Evolutionary conservation across 2,329 filamentous ascomycete genomes (phyloP), one percentile per base, ranked within the genome.

Genomic region (Trichoderma atroviride): DNA sequence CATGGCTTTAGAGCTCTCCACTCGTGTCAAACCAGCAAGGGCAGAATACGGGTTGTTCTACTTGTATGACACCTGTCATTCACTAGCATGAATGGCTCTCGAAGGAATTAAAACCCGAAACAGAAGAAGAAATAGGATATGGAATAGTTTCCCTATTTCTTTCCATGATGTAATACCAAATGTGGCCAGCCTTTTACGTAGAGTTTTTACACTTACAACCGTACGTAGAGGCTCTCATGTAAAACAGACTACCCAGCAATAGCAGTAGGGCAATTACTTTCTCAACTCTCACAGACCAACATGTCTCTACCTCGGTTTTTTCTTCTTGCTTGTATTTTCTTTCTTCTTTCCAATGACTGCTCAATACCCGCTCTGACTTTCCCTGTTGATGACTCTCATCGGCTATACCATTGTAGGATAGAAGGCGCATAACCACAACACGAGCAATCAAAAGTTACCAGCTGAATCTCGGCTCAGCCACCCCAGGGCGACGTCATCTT

Each of bases 391-490:
- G 19, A 7, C 40, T 43, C 40, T 19, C 40, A 43, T 9, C 19
- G 19, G 22, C 47, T 24, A 50, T 50, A 50, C 47, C 22, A 50
- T 13, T 40, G 16, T 0, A 22, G 22, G 10, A 24, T 24, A 31
- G 31, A 57, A 57, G 52, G 37, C 62, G 33, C 55, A 57, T 29
- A 57, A n/a, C 2, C n/a, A 19, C 19, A 57, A 33, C 29, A n/a
- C 29, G 55, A 57, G 29, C 29, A 57, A 57, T 53, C 35, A 31
- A 16, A 47, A 65, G 35, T 22, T 29, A 13, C 27, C 53, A 58
- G n/a, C 56, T 67, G 40, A 24, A 59, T 59, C 55, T 59, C 55
- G 55, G 56, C 64, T 67, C 64, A 67, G 64, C 64, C 64, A 67
- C 64, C 40, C n/a, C 22, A 31, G 43, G 40, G 40, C 64, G 64